Evolutionary conservation across 2,329 filamentous ascomycete species (phyloP).

Genomic region (Leptographium lundbergii): DNA sequence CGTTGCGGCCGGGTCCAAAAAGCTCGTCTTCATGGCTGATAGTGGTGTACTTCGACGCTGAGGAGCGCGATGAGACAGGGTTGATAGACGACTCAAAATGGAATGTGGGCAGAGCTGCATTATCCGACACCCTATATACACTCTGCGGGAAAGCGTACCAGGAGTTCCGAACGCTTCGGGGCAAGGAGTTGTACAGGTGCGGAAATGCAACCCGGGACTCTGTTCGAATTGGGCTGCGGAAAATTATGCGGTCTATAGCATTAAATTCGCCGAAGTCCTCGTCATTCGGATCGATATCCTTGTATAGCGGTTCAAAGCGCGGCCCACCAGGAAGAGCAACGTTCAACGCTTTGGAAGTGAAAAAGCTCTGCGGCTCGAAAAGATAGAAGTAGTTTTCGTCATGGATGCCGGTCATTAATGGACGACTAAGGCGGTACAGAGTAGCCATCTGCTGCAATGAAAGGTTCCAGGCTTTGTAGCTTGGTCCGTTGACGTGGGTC

Average conservation of each 20-base stretch:
- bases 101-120: slow-evolving; percentile 83
- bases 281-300: slow-evolving; percentile 96
- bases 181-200: slow-evolving; percentile 91
- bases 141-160: slow-evolving; percentile 93
- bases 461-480: slow-evolving; percentile 94
- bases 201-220: slow-evolving; percentile 93
- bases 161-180: slow-evolving; percentile 80
- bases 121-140: slow-evolving; percentile 80
- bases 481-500: slow-evolving; percentile 85
- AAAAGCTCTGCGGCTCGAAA: slow-evolving; percentile 88
- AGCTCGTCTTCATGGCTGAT: slow-evolving; percentile 88
- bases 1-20: slow-evolving; percentile 68
- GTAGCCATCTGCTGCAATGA: slow-evolving; percentile 91
- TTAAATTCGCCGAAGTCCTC: slow-evolving; percentile 99
- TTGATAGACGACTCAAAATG: slow-evolving; percentile 98
- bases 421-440: slow-evolving; percentile 80
- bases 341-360: slow-evolving; percentile 93
- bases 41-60: slow-evolving; percentile 88
- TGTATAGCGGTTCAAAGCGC: slow-evolving; percentile 92
- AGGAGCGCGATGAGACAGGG: slow-evolving; percentile 87
- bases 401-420: slow-evolving; percentile 79
- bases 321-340: slow-evolving; percentile 96
- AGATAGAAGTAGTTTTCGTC: slow-evolving; percentile 98
- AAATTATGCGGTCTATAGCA: slow-evolving; percentile 97
- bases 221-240: slow-evolving; percentile 85